Conservation (phyloP, 2,329 filamentous ascomycete species). For the Phaeophleospora eucalypticola region DNA sequence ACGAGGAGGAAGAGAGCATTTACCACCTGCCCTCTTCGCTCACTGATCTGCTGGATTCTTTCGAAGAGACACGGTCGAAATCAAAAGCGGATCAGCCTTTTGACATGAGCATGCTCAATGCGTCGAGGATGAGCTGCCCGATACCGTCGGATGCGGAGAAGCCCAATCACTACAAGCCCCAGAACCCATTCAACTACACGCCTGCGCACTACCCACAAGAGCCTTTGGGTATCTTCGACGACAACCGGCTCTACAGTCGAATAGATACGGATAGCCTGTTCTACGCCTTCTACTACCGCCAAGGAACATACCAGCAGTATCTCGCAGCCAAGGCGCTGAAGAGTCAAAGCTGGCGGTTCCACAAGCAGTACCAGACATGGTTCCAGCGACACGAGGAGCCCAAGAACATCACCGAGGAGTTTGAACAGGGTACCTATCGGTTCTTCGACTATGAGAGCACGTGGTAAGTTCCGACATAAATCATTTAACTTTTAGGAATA, state of each 20-base stretch:
- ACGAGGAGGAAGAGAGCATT: slow-evolving; percentile 63
- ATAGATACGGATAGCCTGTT: slow-evolving; percentile 96
- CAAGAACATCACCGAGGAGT: slow-evolving; percentile 97
- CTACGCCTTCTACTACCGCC: slow-evolving; percentile 98
- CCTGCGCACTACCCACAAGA: slow-evolving; percentile 87
- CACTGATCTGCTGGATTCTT: slow-evolving; percentile 86
- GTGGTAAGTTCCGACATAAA: slow-evolving; percentile 62
- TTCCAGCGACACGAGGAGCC: slow-evolving; percentile 98
- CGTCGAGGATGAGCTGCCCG: slow-evolving; percentile 69
- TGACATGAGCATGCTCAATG: slow-evolving; percentile 67
- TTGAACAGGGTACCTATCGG: slow-evolving; percentile 95
- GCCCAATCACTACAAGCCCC: slow-evolving; percentile 78
- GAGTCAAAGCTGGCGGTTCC: slow-evolving; percentile 97
- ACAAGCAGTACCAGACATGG: slow-evolving; percentile 99
- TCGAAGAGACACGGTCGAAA: slow-evolving; percentile 75
- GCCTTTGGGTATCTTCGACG: slow-evolving; percentile 85
- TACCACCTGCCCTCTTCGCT: slow-evolving; percentile 88
- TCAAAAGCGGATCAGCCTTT: slow-evolving; percentile 58
- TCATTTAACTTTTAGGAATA: slow-evolving; percentile 8
- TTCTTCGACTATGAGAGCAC: slow-evolving; percentile 99
- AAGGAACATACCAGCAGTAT: slow-evolving; percentile 93
- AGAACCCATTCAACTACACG: slow-evolving; percentile 69
- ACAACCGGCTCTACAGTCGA: slow-evolving; percentile 77
- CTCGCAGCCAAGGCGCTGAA: slow-evolving; percentile 95
- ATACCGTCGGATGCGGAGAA: slow-evolving; percentile 76